Evolutionary conservation across 495 filamentous ascomycete genomes (phyloP), one percentile per base, ranked within the genome.

Genomic region (Lentithecium fluviatile): DNA sequence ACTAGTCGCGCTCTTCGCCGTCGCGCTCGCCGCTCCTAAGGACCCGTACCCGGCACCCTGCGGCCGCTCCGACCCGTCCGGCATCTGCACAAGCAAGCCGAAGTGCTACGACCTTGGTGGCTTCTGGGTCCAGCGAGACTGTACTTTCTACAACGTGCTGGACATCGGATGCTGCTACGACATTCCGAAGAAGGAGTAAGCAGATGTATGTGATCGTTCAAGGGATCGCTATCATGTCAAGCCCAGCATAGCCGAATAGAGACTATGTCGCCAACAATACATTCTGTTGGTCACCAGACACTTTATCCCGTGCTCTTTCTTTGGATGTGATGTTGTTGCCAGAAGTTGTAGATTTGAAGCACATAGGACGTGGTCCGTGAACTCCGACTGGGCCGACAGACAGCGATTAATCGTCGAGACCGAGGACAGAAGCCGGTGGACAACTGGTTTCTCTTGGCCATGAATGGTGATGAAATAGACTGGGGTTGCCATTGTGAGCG

Each of bases 151-250:
- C 46, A 58, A 66, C 32, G 57, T 62, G 10, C 26, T 56, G 36
- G 64, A 66, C 49, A 66, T 66, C 43, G 64, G 64, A 1, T 66
- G 64, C 37, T 66, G 64, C 48, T 62, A 66, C 45, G 45, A 58
- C 36, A 65, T 60, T 21, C 56, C 62, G 29, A 49, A 59, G 25
- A 56, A 59, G 42, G 34, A 48, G 43, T 64, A 56, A 42, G 34
- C 7, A 37, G 25, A 36, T 24, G 6, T 32, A 32, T 32, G 29
- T 4, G 29, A 32, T 32, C 4, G 29, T 32, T 32, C 4, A 10
- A 32, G 29, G 29, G 10, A 32, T 32, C 29, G 29, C 3, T 32
- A 32, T 32, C 29, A 4, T 32, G 23, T 2, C 10, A 17, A 37
- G 48, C 48, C 24, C 29, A 8, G 26, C 19, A 52, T 52, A 21